A percentile compares a stretch with the other conserved stretches of the same genome.
These are phyloP conservation scores for Lichtheimia ornata DNA, from an alignment of 371 early-diverging fungal genomes.

Conservation along the genomic window DNA sequence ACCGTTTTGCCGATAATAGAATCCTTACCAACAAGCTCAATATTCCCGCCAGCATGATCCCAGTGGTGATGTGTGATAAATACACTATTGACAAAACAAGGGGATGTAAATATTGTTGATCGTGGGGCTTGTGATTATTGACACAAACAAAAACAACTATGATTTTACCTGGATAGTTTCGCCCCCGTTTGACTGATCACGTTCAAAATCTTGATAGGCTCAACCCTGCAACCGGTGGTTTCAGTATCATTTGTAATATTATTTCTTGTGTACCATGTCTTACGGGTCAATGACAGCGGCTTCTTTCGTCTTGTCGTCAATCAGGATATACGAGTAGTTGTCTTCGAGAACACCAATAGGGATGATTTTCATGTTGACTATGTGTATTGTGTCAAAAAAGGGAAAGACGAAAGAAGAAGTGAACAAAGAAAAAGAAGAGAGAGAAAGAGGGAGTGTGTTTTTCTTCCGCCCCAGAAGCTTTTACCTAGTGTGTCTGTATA, in stretches of 20 bases:
- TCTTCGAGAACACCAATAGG: conserved; percentile 29
- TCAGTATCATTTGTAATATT: neutral
- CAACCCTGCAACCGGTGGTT: conserved; percentile 23
- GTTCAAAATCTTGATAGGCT: conserved; percentile 56
- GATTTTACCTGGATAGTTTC: conserved; percentile 49
- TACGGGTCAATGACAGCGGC: conserved; percentile 63
- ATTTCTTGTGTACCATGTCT: neutral
- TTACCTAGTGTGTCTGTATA: conserved; percentile 1
- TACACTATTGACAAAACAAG: conserved; percentile 35
- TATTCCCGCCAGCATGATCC: conserved; percentile 86
- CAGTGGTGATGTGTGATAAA: conserved; percentile 81
- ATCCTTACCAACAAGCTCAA: conserved; percentile 47
- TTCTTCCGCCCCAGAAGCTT: neutral
- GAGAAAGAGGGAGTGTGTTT: neutral
- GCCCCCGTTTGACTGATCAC: conserved; percentile 38
- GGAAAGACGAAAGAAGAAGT: conserved; percentile 1
- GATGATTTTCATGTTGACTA: conserved; percentile 23
- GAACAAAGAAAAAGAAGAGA: conserved; percentile 1
- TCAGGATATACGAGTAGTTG: conserved; percentile 74
- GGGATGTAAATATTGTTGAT: conserved; percentile 4
- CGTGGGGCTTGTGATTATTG: conserved; percentile 9
- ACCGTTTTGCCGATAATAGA: conserved; percentile 15
- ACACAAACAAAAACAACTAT: conserved; percentile 14
- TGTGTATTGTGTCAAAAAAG: neutral
- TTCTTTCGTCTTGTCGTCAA: conserved; percentile 68